Base-by-base conservation (phyloP, 345 rosid genomes). In the Dipteronia dyeriana region DNA sequence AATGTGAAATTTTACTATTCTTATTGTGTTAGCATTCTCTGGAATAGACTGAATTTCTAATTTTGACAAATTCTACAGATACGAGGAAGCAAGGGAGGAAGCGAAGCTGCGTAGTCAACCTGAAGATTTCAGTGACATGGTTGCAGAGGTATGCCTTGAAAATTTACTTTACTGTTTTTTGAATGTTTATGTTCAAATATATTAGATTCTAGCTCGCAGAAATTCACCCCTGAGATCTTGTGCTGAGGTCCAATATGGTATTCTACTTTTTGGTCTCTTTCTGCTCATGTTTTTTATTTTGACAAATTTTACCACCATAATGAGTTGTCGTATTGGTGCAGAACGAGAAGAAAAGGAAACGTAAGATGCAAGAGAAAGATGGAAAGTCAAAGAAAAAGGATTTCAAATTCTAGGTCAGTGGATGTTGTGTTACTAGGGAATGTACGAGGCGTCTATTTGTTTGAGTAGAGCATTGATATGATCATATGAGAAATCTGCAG, bases 41-140 rank as follows among this genome's bases (percentile, higher is more conserved):
- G 43, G 4, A 1, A 60, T 43, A 20, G 61, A 57, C 17, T 5
- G 29, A 9, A 25, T 69, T 77, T 2, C 66, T 70, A 59, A 79
- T 63, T 7, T n/a, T 1, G 61, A 67, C 67, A 16, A 66, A 69
- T 74, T 65, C 68, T 23, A 47, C 81, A 96, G 99, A 87, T 97
- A 94, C 7, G 98, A 92, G 89, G 99, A 94, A 86, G 99, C 99
- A 26, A 87, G 99, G 75, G 98, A 97, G 78, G 98, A 94, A 82
- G 99, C 92, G 88, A 97, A 97, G 78, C 66, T 84, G 54, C 97
- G 97, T 26, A 97, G 90, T 85, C 96, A 94, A 79, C 91, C 87
- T n/a, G 97, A 90, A 82, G 97, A 97, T 75, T 94, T 97, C 84
- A 94, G 98, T 79, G 98, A 97, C 82, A 97, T 97, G 99, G 99